Conservation (phyloP, 1,284 basidiomycete genomes). For the Paramarasmius palmivorus region DNA sequence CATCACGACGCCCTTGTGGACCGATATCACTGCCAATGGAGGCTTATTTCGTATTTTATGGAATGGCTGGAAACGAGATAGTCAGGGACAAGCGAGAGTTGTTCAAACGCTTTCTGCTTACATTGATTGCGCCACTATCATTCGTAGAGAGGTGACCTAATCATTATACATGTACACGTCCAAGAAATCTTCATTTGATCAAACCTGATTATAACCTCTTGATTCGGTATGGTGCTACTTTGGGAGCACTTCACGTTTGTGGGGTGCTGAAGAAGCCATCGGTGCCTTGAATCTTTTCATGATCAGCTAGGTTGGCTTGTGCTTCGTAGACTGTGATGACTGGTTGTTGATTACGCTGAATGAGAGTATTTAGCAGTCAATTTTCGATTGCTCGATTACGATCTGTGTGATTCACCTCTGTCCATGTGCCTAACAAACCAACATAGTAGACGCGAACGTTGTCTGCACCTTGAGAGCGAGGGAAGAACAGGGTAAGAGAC, state of each 20-base stretch:
- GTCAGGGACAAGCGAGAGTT: no score
- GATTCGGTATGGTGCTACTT: no score
- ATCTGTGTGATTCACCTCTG: conserved; percentile 65
- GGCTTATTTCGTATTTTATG: no score
- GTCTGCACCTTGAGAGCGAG: conserved; percentile 72
- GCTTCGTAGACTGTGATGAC: conserved; percentile 79
- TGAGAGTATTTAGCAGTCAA: neutral
- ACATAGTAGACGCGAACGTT: conserved; percentile 71
- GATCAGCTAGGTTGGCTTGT: conserved; percentile 78
- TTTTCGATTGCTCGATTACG: neutral
- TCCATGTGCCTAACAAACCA: conserved; percentile 80
- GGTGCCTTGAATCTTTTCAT: conserved; percentile 75
- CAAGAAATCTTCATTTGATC: neutral
- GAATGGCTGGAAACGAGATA: no score
- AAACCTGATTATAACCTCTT: neutral
- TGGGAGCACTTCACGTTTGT: conserved; percentile 32
- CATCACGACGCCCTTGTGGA: no score
- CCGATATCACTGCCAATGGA: no score
- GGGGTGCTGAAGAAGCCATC: conserved; percentile 54
- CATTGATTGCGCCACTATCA: no score
- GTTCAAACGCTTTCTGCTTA: no score
- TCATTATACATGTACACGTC: no score
- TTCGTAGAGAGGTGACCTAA: no score
- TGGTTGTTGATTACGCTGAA: conserved; percentile 65
- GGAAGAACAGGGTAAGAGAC: conserved; percentile 74